Percentiles rank a stretch among this genome's conserved stretches.
Conservation (phyloP, 805 yeast genomes). For the Candida yuanshanica region DNA sequence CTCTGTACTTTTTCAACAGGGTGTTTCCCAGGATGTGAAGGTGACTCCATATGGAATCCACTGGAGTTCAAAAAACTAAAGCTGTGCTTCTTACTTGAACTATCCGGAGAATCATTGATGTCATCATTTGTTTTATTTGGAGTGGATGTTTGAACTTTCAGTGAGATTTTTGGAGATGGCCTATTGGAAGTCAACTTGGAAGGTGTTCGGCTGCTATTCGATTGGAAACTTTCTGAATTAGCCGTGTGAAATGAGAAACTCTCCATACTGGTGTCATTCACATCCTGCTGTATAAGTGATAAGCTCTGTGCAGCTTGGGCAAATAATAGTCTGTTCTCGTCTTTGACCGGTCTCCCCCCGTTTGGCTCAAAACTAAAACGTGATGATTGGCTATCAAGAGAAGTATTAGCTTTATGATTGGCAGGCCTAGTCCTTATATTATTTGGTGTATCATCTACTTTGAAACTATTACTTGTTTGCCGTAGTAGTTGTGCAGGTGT, state of each 20-base stretch:
- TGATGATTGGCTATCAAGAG: conserved; percentile 1
- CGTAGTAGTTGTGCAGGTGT: background rate
- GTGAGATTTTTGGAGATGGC: conserved; percentile 9
- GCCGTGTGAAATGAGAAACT: conserved; percentile 19
- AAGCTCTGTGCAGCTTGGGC: background rate
- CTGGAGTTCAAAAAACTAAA: conserved; percentile 24
- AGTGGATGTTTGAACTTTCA: conserved; percentile 11
- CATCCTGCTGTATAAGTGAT: background rate
- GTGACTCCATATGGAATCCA: conserved; percentile 6
- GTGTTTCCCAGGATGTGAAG: background rate
- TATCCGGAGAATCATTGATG: conserved; percentile 2
- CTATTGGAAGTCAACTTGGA: conserved; percentile 8
- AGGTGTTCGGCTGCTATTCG: conserved; percentile 5
- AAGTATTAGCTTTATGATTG: background rate
- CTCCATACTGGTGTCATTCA: conserved; percentile 1
- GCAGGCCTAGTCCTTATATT: background rate
- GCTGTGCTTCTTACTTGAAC: conserved; percentile 9
- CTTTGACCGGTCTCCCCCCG: background rate
- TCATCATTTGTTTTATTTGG: conserved; percentile 5
- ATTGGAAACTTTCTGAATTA: conserved; percentile 7
- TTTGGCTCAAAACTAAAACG: conserved; percentile 5
- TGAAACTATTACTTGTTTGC: background rate
- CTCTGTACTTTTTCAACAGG: background rate
- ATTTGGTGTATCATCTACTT: background rate
- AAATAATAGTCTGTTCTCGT: no score